Evolutionary conservation across 495 filamentous ascomycete species (phyloP), one percentile per base, ranked within the genome.

Genomic region (Apiosordaria backusii): DNA sequence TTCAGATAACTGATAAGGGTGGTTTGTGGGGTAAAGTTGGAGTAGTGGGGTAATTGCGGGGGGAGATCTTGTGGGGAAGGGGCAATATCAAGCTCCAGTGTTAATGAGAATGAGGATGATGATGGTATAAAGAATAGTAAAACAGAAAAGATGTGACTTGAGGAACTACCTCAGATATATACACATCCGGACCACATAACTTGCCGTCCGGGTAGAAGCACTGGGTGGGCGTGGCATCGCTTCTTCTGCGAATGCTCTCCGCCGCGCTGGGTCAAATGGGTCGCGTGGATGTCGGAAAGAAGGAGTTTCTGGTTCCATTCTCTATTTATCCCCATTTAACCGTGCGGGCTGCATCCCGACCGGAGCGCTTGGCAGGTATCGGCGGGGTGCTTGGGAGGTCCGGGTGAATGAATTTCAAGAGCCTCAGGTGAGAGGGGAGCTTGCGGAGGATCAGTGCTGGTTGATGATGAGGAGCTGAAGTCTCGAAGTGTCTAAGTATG

Each of bases 321-420:
- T 40, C 69, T 63, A 79, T 81, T 81, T 81, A 81, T 75, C 79
- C 79, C 75, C 74, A 81, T 81, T 81, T 81, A 81, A 72, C 79
- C 79, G 79, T 68, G 59, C 59, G 66, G 70, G 70, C 61, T 62
- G 54, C 60, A 60, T 65, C 62, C 71, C 69, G 67, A 50, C n/a
- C 63, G 35, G 22, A 18, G 26, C 57, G 54, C 58, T 70, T 63
- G 68, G 66, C 71, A 68, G 35, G 52, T 23, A 22, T 55, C 52
- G 52, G 22, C 22, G 52, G n/a, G 22, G 52, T 55, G 52, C n/a
- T 6, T 55, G n/a, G 2, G n/a, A 55, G 52, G 0, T 22, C 22
- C 22, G 35, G 35, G 9, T 45, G 35, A 45, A 13, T 45, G 35
- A 45, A 9, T 2, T 7, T 45, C 35, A 45, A 45, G 35, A 45